phyloP scores from a whole-genome alignment of 2,329 filamentous ascomycete genomes.

The Pseudogymnoascus sp. region DNA sequence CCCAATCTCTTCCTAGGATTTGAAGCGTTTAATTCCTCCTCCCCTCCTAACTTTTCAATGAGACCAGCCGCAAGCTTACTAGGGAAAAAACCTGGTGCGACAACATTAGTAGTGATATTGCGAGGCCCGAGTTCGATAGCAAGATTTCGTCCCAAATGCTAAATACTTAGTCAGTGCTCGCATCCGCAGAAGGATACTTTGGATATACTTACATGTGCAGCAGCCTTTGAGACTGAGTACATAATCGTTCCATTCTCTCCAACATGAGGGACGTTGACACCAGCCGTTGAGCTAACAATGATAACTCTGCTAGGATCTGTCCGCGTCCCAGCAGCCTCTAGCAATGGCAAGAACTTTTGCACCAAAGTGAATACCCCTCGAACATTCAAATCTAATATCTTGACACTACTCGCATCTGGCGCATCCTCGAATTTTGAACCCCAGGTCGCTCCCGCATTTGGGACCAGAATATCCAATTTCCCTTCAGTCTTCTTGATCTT shows the following conservation, averaged over 20 bases:
- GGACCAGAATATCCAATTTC: conserved; percentile 59
- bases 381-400: conserved; percentile 64
- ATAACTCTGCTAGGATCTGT: conserved; percentile 54
- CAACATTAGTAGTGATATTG: conserved; percentile 57
- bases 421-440: conserved; percentile 56
- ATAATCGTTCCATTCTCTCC: conserved; percentile 55
- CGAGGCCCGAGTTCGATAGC: conserved; percentile 61
- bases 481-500: conserved; percentile 48
- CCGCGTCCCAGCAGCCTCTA: conserved; percentile 15
- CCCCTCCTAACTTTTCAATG: conserved; percentile 53
- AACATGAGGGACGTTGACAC: conserved; percentile 51
- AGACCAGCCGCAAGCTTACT: conserved; percentile 59
- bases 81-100: conserved; percentile 62
- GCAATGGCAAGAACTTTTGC: conserved; percentile 40
- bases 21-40: conserved; percentile 38
- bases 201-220: conserved; percentile 34
- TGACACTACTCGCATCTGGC: conserved; percentile 52
- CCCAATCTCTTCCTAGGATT: conserved; percentile 49
- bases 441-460: conserved; percentile 66
- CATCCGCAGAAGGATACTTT: background rate
- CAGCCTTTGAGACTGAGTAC: conserved; percentile 62
- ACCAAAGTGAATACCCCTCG: conserved; percentile 63
- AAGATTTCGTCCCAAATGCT: conserved; percentile 59
- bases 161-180: conserved; percentile 20
- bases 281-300: conserved; percentile 59